These are phyloP conservation scores for Hapsidospora chrysogenum DNA, from an alignment of 495 filamentous ascomycete genomes.

Conservation along the genomic window DNA sequence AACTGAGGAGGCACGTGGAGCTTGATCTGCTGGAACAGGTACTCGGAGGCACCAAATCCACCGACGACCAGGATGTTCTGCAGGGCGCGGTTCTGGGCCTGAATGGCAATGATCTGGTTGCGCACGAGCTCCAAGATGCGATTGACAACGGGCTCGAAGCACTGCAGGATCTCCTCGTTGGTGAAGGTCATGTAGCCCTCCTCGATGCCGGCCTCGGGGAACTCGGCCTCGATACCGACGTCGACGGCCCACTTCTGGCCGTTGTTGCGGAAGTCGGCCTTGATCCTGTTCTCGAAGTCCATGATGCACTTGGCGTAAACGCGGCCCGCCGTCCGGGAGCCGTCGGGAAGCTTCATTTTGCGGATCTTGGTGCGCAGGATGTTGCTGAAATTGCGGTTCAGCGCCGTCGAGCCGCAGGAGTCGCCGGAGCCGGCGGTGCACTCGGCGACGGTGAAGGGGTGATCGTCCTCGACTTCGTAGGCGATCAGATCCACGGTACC, in stretches of 20 bases:
- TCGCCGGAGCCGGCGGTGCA: conserved; percentile 62
- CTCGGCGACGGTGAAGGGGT: conserved; percentile 56
- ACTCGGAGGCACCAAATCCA: conserved; percentile 60
- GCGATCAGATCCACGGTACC: conserved; percentile 63
- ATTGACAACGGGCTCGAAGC: conserved; percentile 63
- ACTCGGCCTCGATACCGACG: conserved; percentile 62
- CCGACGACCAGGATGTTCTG: conserved; percentile 63
- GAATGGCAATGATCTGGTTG: conserved; percentile 66
- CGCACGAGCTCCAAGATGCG: conserved; percentile 55
- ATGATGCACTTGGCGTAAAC: conserved; percentile 69
- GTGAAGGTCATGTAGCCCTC: conserved; percentile 74
- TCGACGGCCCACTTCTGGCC: conserved; percentile 66
- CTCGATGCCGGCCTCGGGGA: conserved; percentile 59
- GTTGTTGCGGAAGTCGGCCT: conserved; percentile 68
- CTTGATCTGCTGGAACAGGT: conserved; percentile 69
- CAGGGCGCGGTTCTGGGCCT: conserved; percentile 52
- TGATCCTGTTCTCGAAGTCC: conserved; percentile 68
- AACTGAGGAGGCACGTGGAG: conserved; percentile 68
- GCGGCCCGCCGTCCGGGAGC: conserved; percentile 55
- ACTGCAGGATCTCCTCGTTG: conserved; percentile 64
- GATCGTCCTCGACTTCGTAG: conserved; percentile 62
- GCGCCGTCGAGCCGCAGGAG: conserved; percentile 56
- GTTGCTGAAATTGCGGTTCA: conserved; percentile 62
- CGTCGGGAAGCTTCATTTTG: conserved; percentile 64
- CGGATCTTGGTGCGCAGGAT: conserved; percentile 60